These are phyloP conservation scores for Atalantia buxifolia DNA, from an alignment of 345 rosid genomes.

Conservation along the genomic window DNA sequence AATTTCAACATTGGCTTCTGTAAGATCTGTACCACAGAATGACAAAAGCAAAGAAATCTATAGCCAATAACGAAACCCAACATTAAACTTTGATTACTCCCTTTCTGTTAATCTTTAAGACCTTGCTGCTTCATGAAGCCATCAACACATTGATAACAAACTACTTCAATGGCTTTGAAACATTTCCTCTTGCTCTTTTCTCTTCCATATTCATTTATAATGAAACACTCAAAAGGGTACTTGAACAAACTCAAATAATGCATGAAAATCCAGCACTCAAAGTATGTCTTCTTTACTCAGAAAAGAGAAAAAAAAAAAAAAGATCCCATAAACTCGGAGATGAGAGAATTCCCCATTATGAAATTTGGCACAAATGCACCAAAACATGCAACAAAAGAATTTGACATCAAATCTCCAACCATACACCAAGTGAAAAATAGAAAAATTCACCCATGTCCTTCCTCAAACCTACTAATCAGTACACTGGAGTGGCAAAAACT, in stretches of 20 bases:
- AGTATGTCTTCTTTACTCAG: slow-evolving; percentile 27
- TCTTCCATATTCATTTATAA: slow-evolving; percentile 32
- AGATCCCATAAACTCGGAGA: slow-evolving; percentile 22
- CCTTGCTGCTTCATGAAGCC: slow-evolving; percentile 28
- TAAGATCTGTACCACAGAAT: slow-evolving; percentile 23
- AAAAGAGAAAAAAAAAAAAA: slow-evolving; percentile 24
- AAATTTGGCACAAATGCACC: slow-evolving; percentile 29
- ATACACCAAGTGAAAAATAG: slow-evolving; percentile 25
- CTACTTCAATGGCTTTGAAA: slow-evolving; percentile 17
- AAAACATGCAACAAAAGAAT: slow-evolving; percentile 30
- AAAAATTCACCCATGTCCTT: slow-evolving; percentile 23
- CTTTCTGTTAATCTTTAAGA: slow-evolving; percentile 22
- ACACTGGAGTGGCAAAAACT: slow-evolving; percentile 24
- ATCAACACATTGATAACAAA: slow-evolving; percentile 21
- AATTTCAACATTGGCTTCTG: slow-evolving; percentile 10
- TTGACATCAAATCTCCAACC: slow-evolving; percentile 32
- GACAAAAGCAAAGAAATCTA: slow-evolving; percentile 18
- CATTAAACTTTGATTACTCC: slow-evolving; percentile 28
- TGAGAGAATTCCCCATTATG: slow-evolving; percentile 24
- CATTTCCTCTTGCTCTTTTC: slow-evolving; percentile 18
- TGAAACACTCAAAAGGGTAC: slow-evolving; percentile 31
- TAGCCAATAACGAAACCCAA: slow-evolving; percentile 25
- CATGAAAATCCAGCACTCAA: slow-evolving; percentile 26
- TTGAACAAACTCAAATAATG: slow-evolving; percentile 28
- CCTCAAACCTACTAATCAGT: slow-evolving; percentile 30